A percentile compares a stretch with the other conserved stretches of the same genome.
phyloP scores from a whole-genome alignment of 139 green algal genomes.

The Yamagishiella unicocca region DNA sequence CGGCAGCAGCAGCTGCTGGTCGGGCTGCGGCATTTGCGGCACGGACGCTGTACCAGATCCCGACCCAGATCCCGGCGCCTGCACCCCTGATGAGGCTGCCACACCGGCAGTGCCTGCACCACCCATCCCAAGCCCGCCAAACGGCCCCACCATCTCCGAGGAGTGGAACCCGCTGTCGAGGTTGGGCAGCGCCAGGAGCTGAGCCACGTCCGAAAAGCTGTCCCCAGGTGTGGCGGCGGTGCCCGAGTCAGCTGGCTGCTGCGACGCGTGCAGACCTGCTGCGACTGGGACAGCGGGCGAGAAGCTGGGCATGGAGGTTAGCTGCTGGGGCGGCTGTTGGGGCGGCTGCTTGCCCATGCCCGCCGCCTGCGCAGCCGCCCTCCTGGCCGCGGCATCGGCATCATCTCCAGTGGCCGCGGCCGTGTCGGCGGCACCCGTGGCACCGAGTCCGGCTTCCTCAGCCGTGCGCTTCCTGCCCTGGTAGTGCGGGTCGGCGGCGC shows the following conservation, averaged over 20 bases:
- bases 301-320: conserved; percentile 3
- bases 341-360: background rate
- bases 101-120: background rate
- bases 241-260: background rate
- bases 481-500: background rate
- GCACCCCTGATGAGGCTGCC: background rate
- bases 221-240: background rate
- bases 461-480: conserved; percentile 1
- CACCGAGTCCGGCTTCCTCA: background rate
- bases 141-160: background rate
- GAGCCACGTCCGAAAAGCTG: conserved; percentile 25
- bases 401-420: background rate
- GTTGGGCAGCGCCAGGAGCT: conserved; percentile 5
- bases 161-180: background rate
- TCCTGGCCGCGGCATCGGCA: background rate
- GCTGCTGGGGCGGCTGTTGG: background rate
- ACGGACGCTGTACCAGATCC: conserved; percentile 19
- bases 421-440: background rate
- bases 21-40: conserved; percentile 15
- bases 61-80: background rate
- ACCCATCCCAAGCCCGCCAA: background rate
- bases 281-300: background rate
- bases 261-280: background rate
- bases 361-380: background rate
- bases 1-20: conserved; percentile 7